These are phyloP conservation scores for Lactifluus hygrophoroides DNA, from an alignment of 768 basidiomycete species.

Conservation along the genomic window DNA sequence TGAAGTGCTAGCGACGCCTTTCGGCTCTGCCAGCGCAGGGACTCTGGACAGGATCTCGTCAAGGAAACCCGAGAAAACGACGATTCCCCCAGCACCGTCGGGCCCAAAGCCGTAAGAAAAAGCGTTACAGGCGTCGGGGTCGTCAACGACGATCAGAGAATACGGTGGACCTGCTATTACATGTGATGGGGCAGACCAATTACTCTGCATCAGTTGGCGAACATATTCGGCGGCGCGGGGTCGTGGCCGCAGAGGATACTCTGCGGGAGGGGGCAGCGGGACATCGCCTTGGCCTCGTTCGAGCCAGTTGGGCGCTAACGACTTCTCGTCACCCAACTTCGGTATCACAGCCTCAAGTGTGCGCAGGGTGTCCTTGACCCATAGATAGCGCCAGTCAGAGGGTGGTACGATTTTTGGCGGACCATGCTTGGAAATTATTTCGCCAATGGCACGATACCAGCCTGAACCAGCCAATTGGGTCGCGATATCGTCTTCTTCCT, in stretches of 20 bases:
- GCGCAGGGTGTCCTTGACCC: slow-evolving; percentile 77
- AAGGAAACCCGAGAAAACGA: slow-evolving; percentile 89
- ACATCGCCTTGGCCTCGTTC: slow-evolving; percentile 39
- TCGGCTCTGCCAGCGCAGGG: slow-evolving; percentile 25
- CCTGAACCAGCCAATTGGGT: slow-evolving; percentile 70
- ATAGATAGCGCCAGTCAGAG: slow-evolving; percentile 82
- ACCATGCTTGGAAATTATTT: slow-evolving; percentile 63
- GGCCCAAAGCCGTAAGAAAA: slow-evolving; percentile 96
- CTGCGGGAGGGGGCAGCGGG: slow-evolving; percentile 73
- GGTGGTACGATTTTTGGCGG: slow-evolving; percentile 52
- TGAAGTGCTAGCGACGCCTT: slow-evolving; percentile 26
- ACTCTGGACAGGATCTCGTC: slow-evolving; percentile 65
- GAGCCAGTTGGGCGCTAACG: slow-evolving; percentile 49
- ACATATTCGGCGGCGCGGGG: slow-evolving; percentile 70
- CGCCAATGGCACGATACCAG: slow-evolving; percentile 78
- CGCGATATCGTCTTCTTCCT: slow-evolving; percentile 89
- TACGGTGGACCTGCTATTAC: slow-evolving; percentile 77
- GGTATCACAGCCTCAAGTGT: slow-evolving; percentile 71
- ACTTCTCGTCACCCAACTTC: slow-evolving; percentile 49
- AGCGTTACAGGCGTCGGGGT: slow-evolving; percentile 77
- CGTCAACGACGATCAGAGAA: slow-evolving; percentile 81
- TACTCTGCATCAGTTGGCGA: slow-evolving; percentile 38
- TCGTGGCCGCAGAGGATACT: slow-evolving; percentile 76
- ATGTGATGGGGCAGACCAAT: slow-evolving; percentile 36
- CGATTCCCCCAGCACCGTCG: slow-evolving; percentile 85